Base-by-base conservation (phyloP, 352 stramenopile species). In the Phytophthora brassicae region DNA sequence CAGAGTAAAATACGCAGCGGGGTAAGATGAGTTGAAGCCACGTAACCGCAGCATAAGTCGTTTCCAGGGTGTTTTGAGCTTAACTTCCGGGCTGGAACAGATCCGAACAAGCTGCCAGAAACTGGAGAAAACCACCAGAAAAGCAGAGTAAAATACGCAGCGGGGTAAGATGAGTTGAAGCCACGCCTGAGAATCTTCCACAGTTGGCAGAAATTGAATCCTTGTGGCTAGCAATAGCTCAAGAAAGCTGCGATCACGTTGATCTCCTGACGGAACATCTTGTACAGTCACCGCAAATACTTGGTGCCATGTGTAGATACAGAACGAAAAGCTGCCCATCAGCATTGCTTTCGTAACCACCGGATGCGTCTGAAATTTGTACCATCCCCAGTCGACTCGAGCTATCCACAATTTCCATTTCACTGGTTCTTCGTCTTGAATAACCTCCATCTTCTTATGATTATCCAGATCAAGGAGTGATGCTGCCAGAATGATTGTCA, bases 401-500 rank as follows among this genome's bases (percentile, higher is more conserved):
- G 38, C 4, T 35, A 64, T 35, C 61, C 51, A 66, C 0, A 47
- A 56, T 16, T 44, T 38, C 7, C 43, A 24, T n/a, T 7, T 17
- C 38, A 14, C 31, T 24, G 17, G 4, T 49, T 8, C 28, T 53
- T 41, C 19, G 1, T 20, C 36, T 47, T 24, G 6, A 31, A 4
- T 11, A 35, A 9, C 22, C 13, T 39, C 24, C 31, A 22, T 64
- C 12, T 17, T 45, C 17, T 17, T 4, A 2, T 13, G 11, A 13
- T 22, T 42, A 22, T 71, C 47, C 16, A 70, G 20, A 29, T 87
- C 75, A n/a, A 87, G 44, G 29, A 76, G 29, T 8, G 70, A 36
- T 6, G 67, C 43, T 12, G 72, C 74, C 42, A 85, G 39, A 9
- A 79, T 24, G 11, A 92, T 74, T 0, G 93, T 97, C 38, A 98